Percentiles rank a stretch among this genome's conserved stretches.
phyloP scores from a whole-genome alignment of 306 rosid species.

The Sechiopsis laciniata region DNA sequence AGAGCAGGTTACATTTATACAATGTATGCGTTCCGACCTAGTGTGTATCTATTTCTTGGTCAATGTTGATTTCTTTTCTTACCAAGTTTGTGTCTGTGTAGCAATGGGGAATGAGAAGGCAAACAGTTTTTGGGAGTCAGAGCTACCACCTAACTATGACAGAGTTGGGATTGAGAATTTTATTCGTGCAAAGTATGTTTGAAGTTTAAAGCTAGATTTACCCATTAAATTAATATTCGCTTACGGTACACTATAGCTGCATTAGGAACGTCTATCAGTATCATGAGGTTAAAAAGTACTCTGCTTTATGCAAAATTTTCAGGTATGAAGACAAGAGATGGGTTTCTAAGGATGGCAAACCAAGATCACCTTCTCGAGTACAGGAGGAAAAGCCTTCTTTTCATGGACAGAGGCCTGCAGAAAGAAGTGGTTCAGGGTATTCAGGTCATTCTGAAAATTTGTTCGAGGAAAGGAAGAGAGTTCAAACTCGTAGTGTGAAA shows the following conservation, averaged over 20 bases:
- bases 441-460: conserved; percentile 46
- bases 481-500: conserved; percentile 39
- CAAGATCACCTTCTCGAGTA: conserved; percentile 54
- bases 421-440: conserved; percentile 53
- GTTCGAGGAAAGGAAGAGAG: conserved; percentile 56
- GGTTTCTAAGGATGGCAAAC: conserved; percentile 67
- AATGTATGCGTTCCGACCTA: conserved; percentile 47
- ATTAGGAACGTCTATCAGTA: background rate
- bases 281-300: conserved; percentile 11
- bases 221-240: conserved; percentile 25
- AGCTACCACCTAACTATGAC: conserved; percentile 90
- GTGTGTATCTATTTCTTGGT: conserved; percentile 7
- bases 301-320: conserved; percentile 25
- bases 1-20: conserved; percentile 95
- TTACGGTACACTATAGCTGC: conserved; percentile 21
- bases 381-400: conserved; percentile 56
- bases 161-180: conserved; percentile 99
- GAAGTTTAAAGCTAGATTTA: conserved; percentile 22
- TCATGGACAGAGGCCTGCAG: conserved; percentile 63
- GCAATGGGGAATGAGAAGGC: conserved; percentile 99
- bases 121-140: conserved; percentile 94
- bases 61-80: conserved; percentile 20
- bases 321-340: conserved; percentile 99
- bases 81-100: conserved; percentile 31
- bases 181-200: conserved; percentile 94